Evolutionary conservation across 805 yeast genomes (phyloP).

Genomic region (Zygoascus biomembranicola): DNA sequence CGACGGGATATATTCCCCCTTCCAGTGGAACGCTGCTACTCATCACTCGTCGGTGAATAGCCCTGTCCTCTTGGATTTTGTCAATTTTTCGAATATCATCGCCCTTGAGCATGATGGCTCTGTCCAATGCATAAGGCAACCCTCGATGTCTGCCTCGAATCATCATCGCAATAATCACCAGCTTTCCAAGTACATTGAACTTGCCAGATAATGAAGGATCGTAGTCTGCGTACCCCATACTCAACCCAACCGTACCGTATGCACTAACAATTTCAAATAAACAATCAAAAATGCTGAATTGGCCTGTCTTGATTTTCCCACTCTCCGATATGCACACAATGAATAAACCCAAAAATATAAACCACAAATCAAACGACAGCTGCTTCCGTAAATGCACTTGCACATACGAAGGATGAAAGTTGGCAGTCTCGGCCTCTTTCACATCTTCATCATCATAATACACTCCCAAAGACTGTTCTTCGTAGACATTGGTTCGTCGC

Average conservation of each 20-base stretch:
- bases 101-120: slow-evolving; percentile 84
- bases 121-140: slow-evolving; percentile 82
- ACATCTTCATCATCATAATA: slow-evolving; percentile 37
- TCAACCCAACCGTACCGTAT: slow-evolving; percentile 92
- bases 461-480: slow-evolving; percentile 94
- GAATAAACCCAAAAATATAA: slow-evolving; percentile 75
- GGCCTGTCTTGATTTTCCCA: slow-evolving; percentile 39
- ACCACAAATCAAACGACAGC: slow-evolving; percentile 92
- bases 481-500: slow-evolving; percentile 95
- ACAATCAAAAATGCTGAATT: slow-evolving; percentile 60
- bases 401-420: slow-evolving; percentile 52
- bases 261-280: slow-evolving; percentile 90
- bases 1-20: neutral
- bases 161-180: slow-evolving; percentile 83
- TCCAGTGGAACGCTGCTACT: slow-evolving; percentile 5
- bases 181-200: slow-evolving; percentile 65
- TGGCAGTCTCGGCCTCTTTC: slow-evolving; percentile 26
- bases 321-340: slow-evolving; percentile 85
- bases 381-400: slow-evolving; percentile 88
- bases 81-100: slow-evolving; percentile 34
- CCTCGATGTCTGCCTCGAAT: slow-evolving; percentile 96
- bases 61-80: slow-evolving; percentile 11
- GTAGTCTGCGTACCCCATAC: slow-evolving; percentile 69
- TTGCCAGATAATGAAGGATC: slow-evolving; percentile 65
- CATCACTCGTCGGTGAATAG: slow-evolving; percentile 9